Evolutionary conservation across 2,329 filamentous ascomycete genomes (phyloP).

Genomic region (Apiospora pterosperma): DNA sequence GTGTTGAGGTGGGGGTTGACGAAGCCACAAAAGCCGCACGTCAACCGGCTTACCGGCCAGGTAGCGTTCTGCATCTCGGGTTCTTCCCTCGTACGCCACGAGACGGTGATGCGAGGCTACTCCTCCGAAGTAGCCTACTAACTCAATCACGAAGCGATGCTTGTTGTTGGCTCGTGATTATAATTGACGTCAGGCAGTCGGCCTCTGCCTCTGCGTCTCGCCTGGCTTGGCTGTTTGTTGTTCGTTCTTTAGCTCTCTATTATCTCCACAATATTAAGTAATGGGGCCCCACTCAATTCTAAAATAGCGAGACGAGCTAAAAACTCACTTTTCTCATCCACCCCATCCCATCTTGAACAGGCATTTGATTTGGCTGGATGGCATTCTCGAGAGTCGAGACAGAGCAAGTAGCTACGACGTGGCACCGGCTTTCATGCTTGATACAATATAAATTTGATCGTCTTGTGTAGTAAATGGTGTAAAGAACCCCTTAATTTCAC

Average conservation of each 20-base stretch:
- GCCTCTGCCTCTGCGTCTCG: background rate
- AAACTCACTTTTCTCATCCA: constrained; percentile 1
- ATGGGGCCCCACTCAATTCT: background rate
- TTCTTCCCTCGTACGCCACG: background rate
- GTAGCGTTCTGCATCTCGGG: background rate
- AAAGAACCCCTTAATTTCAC: background rate
- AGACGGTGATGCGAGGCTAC: background rate
- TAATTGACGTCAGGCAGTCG: background rate
- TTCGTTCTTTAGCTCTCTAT: background rate
- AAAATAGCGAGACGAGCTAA: background rate
- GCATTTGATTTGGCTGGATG: too few relatives aligned
- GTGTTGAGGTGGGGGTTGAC: constrained; percentile 8
- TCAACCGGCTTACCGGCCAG: constrained; percentile 8
- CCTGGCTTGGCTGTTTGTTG: background rate
- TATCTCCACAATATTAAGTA: background rate
- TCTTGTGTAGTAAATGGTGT: background rate
- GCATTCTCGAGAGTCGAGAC: too few relatives aligned
- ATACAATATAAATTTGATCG: background rate
- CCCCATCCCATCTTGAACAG: background rate
- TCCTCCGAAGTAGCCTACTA: background rate
- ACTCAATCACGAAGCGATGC: background rate
- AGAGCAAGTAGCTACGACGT: background rate
- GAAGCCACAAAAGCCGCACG: constrained; percentile 21
- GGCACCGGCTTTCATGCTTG: background rate
- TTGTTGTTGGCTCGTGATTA: background rate